Evolutionary conservation across 164 flowering plant genomes (phyloP).

Genomic region (Amborella trichopoda): DNA sequence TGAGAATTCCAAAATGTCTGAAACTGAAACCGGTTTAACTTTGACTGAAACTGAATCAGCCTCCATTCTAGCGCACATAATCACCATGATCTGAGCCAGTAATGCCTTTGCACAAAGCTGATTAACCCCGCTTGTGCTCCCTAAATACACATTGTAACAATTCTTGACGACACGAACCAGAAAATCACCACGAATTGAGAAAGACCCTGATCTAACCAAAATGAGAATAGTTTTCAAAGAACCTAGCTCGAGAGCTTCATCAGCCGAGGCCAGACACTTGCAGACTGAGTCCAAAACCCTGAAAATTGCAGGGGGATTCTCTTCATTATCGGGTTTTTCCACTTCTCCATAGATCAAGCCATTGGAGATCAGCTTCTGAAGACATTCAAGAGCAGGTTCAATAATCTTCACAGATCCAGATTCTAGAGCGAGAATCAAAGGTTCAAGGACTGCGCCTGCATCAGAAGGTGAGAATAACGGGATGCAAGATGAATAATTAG

Average conservation of each 20-base stretch:
- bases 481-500: slow-evolving; percentile 18
- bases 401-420: slow-evolving; percentile 55
- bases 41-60: slow-evolving; percentile 47
- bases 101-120: slow-evolving; percentile 94
- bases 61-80: slow-evolving; percentile 69
- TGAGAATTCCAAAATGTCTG: slow-evolving; percentile 60
- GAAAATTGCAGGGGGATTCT: slow-evolving; percentile 1
- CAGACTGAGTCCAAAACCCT: slow-evolving; percentile 43
- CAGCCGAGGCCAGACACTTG: slow-evolving; percentile 46
- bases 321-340: slow-evolving; percentile 13
- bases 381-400: slow-evolving; percentile 84
- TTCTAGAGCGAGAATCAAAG: slow-evolving; percentile 65
- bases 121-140: slow-evolving; percentile 68
- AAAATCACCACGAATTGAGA: slow-evolving; percentile 58
- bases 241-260: slow-evolving; percentile 65
- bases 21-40: slow-evolving; percentile 35
- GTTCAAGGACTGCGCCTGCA: slow-evolving; percentile 47
- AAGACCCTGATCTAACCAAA: slow-evolving; percentile 43
- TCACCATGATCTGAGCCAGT: slow-evolving; percentile 75
- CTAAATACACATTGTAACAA: slow-evolving; percentile 84
- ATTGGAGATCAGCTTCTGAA: slow-evolving; percentile 41
- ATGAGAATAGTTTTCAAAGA: slow-evolving; percentile 44
- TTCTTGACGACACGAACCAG: slow-evolving; percentile 57
- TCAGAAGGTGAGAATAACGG: slow-evolving; percentile 36
- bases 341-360: slow-evolving; percentile 52